Conservation (phyloP, 1,139 yeast species). For the Pichia sorboxylosa region DNA sequence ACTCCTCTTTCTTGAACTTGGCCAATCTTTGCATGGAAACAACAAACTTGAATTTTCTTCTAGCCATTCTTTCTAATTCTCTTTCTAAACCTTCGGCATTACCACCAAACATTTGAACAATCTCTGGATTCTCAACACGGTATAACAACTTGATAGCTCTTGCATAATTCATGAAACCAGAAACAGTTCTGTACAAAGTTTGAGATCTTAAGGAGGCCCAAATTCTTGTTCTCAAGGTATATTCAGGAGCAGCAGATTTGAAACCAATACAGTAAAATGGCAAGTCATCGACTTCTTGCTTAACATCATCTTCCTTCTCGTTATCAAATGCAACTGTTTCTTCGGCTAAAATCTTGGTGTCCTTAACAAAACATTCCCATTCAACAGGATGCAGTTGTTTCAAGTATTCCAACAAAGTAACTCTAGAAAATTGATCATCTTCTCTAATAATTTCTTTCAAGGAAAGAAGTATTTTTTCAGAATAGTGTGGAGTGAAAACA, state of each 20-base stretch:
- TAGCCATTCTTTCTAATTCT: constrained; percentile 97
- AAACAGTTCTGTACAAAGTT: constrained; percentile 41
- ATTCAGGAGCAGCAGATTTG: constrained; percentile 43
- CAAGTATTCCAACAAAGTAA: constrained; percentile 87
- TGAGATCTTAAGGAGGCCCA: constrained; percentile 51
- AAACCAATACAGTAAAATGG: constrained; percentile 84
- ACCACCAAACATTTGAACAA: constrained; percentile 73
- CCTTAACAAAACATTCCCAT: constrained; percentile 99
- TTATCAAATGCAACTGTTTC: constrained; percentile 56
- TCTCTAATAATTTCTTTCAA: constrained; percentile 96
- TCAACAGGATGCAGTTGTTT: constrained; percentile 97
- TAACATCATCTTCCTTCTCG: constrained; percentile 35
- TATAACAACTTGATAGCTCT: constrained; percentile 85
- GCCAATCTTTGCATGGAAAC: constrained; percentile 98
- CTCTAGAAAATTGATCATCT: constrained; percentile 97
- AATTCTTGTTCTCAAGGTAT: constrained; percentile 39
- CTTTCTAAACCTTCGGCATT: constrained; percentile 91
- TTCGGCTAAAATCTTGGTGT: constrained; percentile 95
- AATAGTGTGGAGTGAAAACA: constrained; percentile 93
- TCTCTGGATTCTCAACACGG: constrained; percentile 98
- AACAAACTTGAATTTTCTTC: constrained; percentile 94
- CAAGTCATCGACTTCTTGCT: constrained; percentile 68
- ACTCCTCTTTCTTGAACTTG: constrained; percentile 92
- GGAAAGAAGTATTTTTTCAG: constrained; percentile 90
- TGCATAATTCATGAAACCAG: constrained; percentile 49